Evolutionary conservation across 2,329 filamentous ascomycete genomes (phyloP), one percentile per base, ranked within the genome.

Genomic region (Aspergillus aculeatinus): DNA sequence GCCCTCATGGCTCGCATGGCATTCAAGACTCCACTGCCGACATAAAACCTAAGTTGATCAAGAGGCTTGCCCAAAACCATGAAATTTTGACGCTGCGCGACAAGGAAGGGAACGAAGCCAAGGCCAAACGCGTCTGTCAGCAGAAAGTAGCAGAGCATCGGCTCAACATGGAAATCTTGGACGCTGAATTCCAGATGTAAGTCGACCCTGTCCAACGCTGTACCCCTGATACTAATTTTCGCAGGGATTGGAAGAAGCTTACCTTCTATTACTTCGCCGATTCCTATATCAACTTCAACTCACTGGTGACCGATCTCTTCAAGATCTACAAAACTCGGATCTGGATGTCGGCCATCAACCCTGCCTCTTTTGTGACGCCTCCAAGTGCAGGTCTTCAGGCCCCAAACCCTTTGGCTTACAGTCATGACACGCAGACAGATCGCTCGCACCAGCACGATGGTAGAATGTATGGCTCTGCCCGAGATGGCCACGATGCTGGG

Each of bases 221-320:
- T 44, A 3, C n/a, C 27, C 3, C 16, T 35, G 4, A 19, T 19
- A 23, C 50, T 59, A 48, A 59, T 4, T 4, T n/a, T 29, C 16
- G 47, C 68, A 97, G 94, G 88, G 95, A 99, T 75, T 97, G 92
- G 87, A 96, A 98, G 79, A 99, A 99, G 76, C 81, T 99, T 58
- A 99, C 96, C 0, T 98, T 98, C 78, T 99, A 97, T 80, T 99
- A 98, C 79, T 99, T 97, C 74, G 94, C 95, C 57, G 93, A 97
- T 72, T 88, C 92, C 0, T 99, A 99, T 75, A 96, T 99, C 82
- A 98, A 98, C 79, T 99, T 99, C 83, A 99, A 99, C 75, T 91
- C 92, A 2, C 86, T 99, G 16, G 95, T 99, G 56, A 96, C 93
- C 0, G 95, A 99, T 73, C 83, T 99, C 12, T 99, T 98, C 85